Evolutionary conservation across 306 rosid genomes (phyloP), one percentile per base, ranked within the genome.

Genomic region (Vigna mungo): DNA sequence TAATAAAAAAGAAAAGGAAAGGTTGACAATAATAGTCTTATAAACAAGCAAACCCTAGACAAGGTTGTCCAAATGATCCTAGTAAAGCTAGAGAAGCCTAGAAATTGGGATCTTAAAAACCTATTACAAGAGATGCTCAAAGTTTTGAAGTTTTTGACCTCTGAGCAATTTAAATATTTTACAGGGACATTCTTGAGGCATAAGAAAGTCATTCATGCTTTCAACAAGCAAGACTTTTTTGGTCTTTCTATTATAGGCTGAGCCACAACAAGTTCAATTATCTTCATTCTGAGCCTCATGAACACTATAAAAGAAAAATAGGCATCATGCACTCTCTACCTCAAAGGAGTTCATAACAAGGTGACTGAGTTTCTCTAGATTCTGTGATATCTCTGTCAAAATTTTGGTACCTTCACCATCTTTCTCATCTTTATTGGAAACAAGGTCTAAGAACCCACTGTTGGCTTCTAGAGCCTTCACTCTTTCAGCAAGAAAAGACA

Each of bases 381-480:
- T 85, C 54, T 84, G 78, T 58, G 87, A 83, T 76, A 84, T 81
- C 79, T 77, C 87, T 53, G 83, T 77, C 84, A 90, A 85, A 75
- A 82, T 60, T 66, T 76, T 74, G 36, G 86, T 75, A 68, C 85
- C 91, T 80, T 88, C 93, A 7, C 83, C 34, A 51, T 85, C 68
- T 77, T 81, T 80, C 84, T 85, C 86, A 8, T 67, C 81, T 1
- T 74, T 44, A 84, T 79, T 82, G 37, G 86, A 66, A 55, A 78
- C 87, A 66, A 83, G 54, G 51, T 88, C 84, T 52, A 85, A 43
- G 80, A 81, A 72, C 17, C 83, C 85, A 27, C 71, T 70, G 61
- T 84, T 88, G 46, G 85, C 81, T 87, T 90, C 85, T 59, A 84
- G 90, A 51, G 75, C 92, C 87, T 78, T 88, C 86, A 84, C 82